phyloP scores from a whole-genome alignment of 2,329 filamentous ascomycete genomes.

The Calonectria naviculata region DNA sequence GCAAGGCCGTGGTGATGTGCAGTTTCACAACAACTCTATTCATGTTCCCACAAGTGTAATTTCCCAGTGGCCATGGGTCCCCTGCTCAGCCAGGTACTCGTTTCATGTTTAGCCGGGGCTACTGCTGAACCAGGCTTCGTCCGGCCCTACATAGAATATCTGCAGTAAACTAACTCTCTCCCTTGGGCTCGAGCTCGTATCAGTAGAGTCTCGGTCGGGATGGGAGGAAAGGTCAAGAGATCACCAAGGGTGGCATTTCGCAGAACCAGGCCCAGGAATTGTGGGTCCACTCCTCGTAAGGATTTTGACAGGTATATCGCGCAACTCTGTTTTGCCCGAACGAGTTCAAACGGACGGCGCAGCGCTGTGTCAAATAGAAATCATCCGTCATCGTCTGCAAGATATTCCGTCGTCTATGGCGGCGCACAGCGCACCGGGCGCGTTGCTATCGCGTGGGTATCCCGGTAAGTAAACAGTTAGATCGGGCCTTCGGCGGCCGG shows the following conservation, averaged over 20 bases:
- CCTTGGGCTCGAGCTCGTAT: conserved; percentile 1
- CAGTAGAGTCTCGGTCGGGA: conserved; percentile 1
- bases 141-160: conserved; percentile 5
- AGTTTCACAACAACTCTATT: conserved; percentile 21
- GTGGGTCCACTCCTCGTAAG: background rate
- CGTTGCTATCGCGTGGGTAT: background rate
- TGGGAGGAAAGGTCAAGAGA: background rate
- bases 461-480: background rate
- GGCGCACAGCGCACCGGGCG: background rate
- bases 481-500: conserved; percentile 3
- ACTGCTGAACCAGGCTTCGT: conserved; percentile 8
- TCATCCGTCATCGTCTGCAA: background rate
- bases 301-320: conserved; percentile 1
- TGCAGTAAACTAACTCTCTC: background rate
- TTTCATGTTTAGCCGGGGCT: conserved; percentile 32
- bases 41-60: conserved; percentile 40
- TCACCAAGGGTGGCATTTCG: background rate
- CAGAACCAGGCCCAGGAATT: background rate
- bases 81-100: conserved; percentile 30
- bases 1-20: conserved; percentile 11
- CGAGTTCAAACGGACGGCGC: background rate
- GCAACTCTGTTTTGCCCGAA: background rate
- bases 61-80: conserved; percentile 36
- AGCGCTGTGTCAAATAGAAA: background rate
- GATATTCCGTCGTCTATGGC: background rate